These are phyloP conservation scores for Clitoria ternatea DNA, from an alignment of 306 rosid genomes.

Conservation along the genomic window DNA sequence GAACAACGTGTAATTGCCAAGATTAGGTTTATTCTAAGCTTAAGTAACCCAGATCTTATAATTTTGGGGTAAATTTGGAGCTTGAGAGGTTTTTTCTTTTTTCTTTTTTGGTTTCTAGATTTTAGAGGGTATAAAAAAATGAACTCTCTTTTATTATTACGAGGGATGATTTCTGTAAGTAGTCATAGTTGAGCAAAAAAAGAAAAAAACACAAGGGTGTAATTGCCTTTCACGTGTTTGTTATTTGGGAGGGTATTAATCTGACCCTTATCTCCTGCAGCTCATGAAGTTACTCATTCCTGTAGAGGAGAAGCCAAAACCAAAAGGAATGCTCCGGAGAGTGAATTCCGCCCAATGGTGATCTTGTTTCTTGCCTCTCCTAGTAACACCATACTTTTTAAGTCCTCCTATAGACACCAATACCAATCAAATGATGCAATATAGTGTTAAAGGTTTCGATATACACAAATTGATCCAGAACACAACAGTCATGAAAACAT, in stretches of 20 bases:
- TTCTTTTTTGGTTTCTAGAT: background rate
- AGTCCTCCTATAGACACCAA: slow-evolving; percentile 18
- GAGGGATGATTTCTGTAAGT: background rate
- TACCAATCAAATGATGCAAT: slow-evolving; percentile 11
- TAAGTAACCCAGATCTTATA: background rate
- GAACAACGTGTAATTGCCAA: too few relatives aligned
- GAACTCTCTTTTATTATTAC: background rate
- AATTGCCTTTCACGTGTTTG: background rate
- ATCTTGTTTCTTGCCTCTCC: slow-evolving; percentile 4
- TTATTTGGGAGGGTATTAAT: background rate
- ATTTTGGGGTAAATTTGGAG: background rate
- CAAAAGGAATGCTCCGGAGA: slow-evolving; percentile 44
- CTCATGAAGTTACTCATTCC: slow-evolving; percentile 61
- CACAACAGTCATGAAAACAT: too few relatives aligned
- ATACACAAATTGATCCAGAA: too few relatives aligned
- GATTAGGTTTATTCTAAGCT: too few relatives aligned
- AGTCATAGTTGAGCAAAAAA: background rate
- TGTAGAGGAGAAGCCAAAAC: slow-evolving; percentile 44
- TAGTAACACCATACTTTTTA: background rate
- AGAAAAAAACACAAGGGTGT: too few relatives aligned
- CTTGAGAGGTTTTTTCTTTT: background rate
- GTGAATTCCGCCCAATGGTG: slow-evolving; percentile 48
- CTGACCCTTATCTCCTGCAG: slow-evolving; percentile 35
- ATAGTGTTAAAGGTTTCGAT: background rate
- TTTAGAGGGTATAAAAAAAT: background rate